Percentiles rank a stretch among this genome's conserved stretches.
Conservation (phyloP, 306 rosid genomes). For the Vigna mungo region DNA sequence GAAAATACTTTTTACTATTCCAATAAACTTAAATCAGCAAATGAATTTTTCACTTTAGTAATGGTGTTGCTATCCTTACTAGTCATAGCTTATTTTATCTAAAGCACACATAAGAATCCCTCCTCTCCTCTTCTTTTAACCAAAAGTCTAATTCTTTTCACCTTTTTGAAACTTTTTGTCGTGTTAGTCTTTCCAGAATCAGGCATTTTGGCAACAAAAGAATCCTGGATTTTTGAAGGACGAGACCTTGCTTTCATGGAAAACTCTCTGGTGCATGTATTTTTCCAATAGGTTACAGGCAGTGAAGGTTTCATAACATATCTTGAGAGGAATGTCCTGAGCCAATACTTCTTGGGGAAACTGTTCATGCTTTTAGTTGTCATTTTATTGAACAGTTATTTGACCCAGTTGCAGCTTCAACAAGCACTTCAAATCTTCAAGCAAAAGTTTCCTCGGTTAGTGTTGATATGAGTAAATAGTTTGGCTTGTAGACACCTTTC, state of each 20-base stretch:
- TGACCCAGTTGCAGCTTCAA: slow-evolving; percentile 52
- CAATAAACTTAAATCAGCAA: neutral
- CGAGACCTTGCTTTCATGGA: neutral
- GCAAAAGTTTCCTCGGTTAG: slow-evolving; percentile 33
- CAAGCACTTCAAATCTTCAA: slow-evolving; percentile 45
- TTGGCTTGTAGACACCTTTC: no score
- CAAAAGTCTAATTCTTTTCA: neutral
- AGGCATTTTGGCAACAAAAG: neutral
- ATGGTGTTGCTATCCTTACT: neutral
- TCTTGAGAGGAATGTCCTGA: neutral
- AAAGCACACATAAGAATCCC: neutral
- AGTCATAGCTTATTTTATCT: neutral
- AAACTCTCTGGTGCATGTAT: neutral
- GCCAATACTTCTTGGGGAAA: neutral
- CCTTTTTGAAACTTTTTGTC: neutral
- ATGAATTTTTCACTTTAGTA: neutral
- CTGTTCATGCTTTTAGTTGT: neutral
- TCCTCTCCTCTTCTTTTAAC: neutral
- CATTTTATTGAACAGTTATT: slow-evolving; percentile 50
- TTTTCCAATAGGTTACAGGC: neutral
- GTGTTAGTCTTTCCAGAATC: neutral
- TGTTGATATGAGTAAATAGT: no score
- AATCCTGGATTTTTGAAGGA: neutral
- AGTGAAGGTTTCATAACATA: neutral
- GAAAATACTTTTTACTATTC: no score